phyloP scores from a whole-genome alignment of 306 rosid genomes.

The Lathyrus tuberosus region DNA sequence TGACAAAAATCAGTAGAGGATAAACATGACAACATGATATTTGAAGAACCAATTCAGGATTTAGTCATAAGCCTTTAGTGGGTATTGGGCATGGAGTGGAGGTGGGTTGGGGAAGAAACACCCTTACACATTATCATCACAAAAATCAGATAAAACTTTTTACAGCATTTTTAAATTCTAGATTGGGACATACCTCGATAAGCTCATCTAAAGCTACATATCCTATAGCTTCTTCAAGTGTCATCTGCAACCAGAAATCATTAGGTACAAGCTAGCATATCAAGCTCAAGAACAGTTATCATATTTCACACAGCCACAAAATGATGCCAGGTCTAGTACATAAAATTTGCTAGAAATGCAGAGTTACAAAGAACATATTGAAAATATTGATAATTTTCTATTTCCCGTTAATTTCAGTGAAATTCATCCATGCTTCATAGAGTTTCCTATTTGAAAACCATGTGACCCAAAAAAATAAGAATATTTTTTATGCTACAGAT shows the following conservation, averaged over 20 bases:
- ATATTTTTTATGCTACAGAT: neutral
- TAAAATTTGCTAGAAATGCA: conserved; percentile 20
- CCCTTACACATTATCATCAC: neutral
- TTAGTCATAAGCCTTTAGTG: neutral
- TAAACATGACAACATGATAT: neutral
- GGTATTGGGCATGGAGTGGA: conserved; percentile 7
- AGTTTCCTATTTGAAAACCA: conserved; percentile 7
- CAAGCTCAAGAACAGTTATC: conserved; percentile 5
- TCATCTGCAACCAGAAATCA: conserved; percentile 67
- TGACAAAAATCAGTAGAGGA: neutral
- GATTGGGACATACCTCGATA: conserved; percentile 68
- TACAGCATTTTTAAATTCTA: conserved; percentile 1
- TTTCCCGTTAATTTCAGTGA: conserved; percentile 22
- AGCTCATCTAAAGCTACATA: conserved; percentile 97
- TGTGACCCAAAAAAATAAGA: neutral
- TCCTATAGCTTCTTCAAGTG: conserved; percentile 96
- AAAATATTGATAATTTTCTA: conserved; percentile 25
- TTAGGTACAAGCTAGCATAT: conserved; percentile 34
- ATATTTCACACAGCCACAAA: conserved; percentile 4
- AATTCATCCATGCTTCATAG: neutral
- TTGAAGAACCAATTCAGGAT: conserved; percentile 6
- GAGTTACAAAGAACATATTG: conserved; percentile 1
- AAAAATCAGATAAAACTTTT: neutral
- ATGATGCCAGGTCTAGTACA: conserved; percentile 29
- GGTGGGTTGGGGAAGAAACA: neutral